A percentile compares a stretch with the other conserved stretches of the same genome.
phyloP scores from a whole-genome alignment of 2,329 filamentous ascomycete genomes.

The Graphilbum fragrans region DNA sequence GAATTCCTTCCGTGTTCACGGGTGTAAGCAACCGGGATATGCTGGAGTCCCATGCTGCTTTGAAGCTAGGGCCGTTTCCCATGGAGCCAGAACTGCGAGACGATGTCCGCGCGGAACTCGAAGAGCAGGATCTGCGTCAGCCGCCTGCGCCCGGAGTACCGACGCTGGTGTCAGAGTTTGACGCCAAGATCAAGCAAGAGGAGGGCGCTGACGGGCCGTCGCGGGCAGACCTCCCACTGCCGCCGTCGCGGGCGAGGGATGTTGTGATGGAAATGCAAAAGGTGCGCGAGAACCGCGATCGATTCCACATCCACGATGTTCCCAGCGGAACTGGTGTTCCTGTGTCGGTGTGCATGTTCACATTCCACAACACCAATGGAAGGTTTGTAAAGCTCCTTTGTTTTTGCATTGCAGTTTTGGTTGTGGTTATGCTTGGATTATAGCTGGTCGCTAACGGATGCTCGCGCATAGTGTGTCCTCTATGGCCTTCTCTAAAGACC shows the following conservation, averaged over 20 bases:
- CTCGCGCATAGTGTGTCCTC: constrained; percentile 60
- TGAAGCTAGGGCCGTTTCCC: constrained; percentile 71
- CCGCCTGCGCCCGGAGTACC: constrained; percentile 59
- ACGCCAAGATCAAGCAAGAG: constrained; percentile 78
- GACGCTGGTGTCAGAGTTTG: constrained; percentile 78
- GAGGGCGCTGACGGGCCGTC: constrained; percentile 74
- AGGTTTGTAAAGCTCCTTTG: constrained; percentile 42
- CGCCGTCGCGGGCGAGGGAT: constrained; percentile 77
- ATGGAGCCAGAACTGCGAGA: constrained; percentile 73
- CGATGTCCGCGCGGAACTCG: constrained; percentile 77
- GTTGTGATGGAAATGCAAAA: constrained; percentile 91
- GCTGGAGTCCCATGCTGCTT: constrained; percentile 38
- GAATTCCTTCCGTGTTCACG: constrained; percentile 50
- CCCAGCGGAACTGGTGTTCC: constrained; percentile 74
- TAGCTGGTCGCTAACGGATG: constrained; percentile 13
- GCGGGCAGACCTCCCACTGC: constrained; percentile 70
- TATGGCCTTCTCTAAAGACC: constrained; percentile 90
- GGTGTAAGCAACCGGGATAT: constrained; percentile 50
- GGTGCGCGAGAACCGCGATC: constrained; percentile 82
- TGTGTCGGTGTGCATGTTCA: constrained; percentile 92
- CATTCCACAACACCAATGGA: constrained; percentile 92
- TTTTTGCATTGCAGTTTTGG: not conserved
- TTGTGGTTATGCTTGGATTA: constrained; percentile 2
- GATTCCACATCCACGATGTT: constrained; percentile 75
- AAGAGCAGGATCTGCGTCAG: constrained; percentile 69